Evolutionary conservation across 495 filamentous ascomycete species (phyloP), one percentile per base, ranked within the genome.

Genomic region (Penicillium coffeae): DNA sequence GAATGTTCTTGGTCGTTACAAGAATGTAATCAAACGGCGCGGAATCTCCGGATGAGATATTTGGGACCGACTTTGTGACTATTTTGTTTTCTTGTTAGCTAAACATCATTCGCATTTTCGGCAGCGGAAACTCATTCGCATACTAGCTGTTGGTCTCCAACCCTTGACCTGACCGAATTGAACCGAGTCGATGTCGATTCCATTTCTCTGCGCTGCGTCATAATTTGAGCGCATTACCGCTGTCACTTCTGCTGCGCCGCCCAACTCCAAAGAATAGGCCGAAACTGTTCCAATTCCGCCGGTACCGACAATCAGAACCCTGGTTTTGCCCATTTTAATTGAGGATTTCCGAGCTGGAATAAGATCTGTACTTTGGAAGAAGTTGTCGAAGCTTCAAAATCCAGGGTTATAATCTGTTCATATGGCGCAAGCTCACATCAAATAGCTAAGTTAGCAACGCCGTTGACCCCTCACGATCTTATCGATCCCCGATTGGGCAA

Each of bases 11-110:
- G 35, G 62, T 73, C 19, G 68, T 67, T 13, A 80, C 63, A 15
- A 85, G 27, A 13, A 85, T 60, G 50, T 73, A 85, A 50, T 84
- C 75, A 55, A 55, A 69, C 0, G 60, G 52, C 10, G 38, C 10
- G 8, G 50, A 2, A 4, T 42, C 38, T 21, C 69, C 60, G 19
- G 54, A 45, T 2, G 56, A 51, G 18, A 71, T 51, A 38, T 75
- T 47, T 2, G 77, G 75, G 40, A 78, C 60, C 0, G 55, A 56
- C 18, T 72, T 61, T 21, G 40, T 42, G 18, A 75, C 71, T 70
- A 21, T 30, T 30, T 4, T 4, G 25, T 4, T 4, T 5, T 30
- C n/a, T 45, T 20, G 25, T 37, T 33, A 20, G 19, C 7, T 16
- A 5, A 14, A n/a, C n/a, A n/a, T n/a, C n/a, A n/a, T n/a, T n/a